Conservation (phyloP, 1,284 basidiomycete species). For the Naganishia sp. region DNA sequence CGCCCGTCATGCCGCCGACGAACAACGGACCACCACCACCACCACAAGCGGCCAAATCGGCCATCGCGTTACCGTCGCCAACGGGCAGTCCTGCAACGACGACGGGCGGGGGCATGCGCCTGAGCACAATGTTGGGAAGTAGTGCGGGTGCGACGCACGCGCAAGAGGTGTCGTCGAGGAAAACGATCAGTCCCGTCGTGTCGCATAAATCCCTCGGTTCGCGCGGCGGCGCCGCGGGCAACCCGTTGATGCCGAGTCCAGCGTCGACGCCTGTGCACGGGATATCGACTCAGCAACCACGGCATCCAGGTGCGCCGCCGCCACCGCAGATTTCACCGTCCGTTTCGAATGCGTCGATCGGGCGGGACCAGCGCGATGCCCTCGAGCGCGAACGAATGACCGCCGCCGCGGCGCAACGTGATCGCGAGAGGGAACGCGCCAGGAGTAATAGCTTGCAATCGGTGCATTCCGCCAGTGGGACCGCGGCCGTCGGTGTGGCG, state of each 20-base stretch:
- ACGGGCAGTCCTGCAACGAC: conserved; percentile 10
- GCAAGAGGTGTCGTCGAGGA: neutral
- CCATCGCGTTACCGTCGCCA: conserved; percentile 12
- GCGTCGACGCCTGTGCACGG: neutral
- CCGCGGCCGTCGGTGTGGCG: neutral
- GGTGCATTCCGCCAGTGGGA: no score
- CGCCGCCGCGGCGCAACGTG: neutral
- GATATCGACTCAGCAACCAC: neutral
- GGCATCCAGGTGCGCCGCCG: neutral
- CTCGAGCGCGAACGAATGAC: neutral
- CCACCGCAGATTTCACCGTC: neutral
- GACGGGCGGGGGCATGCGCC: conserved; percentile 9
- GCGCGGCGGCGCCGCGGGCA: neutral
- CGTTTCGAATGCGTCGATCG: conserved; percentile 1
- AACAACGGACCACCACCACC: no score
- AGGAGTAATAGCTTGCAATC: conserved; percentile 22
- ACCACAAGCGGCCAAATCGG: no score
- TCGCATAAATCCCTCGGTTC: conserved; percentile 8
- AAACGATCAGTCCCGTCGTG: conserved; percentile 9
- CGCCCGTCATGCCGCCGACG: no score
- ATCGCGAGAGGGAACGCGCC: conserved; percentile 12
- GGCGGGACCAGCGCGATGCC: no score
- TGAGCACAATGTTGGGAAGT: conserved; percentile 9
- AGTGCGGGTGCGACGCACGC: neutral
- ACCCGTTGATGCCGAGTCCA: neutral